These are phyloP conservation scores for Calophaca sinica DNA, from an alignment of 306 rosid genomes.

Conservation along the genomic window DNA sequence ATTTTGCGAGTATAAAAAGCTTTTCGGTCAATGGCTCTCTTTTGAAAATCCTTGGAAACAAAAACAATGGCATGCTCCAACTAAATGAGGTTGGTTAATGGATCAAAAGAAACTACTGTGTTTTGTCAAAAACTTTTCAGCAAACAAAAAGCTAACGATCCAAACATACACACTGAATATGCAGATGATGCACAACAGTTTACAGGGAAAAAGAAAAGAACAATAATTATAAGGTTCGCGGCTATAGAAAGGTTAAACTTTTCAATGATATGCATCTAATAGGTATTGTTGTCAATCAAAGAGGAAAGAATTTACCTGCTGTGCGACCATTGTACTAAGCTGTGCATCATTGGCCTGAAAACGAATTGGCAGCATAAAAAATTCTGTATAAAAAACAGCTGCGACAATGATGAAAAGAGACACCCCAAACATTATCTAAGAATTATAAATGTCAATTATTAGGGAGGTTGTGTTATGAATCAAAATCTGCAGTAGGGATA, in stretches of 20 bases:
- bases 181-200: slow-evolving; percentile 21
- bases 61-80: slow-evolving; percentile 4
- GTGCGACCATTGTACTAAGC: slow-evolving; percentile 97
- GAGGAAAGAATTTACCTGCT: slow-evolving; percentile 65
- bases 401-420: slow-evolving; percentile 25
- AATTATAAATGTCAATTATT: neutral
- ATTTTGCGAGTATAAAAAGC: slow-evolving; percentile 27
- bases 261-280: slow-evolving; percentile 6
- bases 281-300: neutral
- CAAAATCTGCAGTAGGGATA: too few species aligned
- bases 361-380: slow-evolving; percentile 24
- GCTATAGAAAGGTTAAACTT: slow-evolving; percentile 12
- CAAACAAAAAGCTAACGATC: slow-evolving; percentile 12
- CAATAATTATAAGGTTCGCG: neutral
- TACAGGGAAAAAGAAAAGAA: neutral
- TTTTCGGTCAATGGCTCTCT: neutral
- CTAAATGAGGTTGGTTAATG: neutral
- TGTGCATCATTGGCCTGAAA: slow-evolving; percentile 98
- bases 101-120: slow-evolving; percentile 5
- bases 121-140: slow-evolving; percentile 4
- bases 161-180: slow-evolving; percentile 10
- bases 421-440: neutral
- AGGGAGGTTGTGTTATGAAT: too few species aligned
- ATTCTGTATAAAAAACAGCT: slow-evolving; percentile 7
- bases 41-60: slow-evolving; percentile 10